Evolutionary conservation across 2,329 filamentous ascomycete species (phyloP).

Genomic region (Cordyceps cicadae): DNA sequence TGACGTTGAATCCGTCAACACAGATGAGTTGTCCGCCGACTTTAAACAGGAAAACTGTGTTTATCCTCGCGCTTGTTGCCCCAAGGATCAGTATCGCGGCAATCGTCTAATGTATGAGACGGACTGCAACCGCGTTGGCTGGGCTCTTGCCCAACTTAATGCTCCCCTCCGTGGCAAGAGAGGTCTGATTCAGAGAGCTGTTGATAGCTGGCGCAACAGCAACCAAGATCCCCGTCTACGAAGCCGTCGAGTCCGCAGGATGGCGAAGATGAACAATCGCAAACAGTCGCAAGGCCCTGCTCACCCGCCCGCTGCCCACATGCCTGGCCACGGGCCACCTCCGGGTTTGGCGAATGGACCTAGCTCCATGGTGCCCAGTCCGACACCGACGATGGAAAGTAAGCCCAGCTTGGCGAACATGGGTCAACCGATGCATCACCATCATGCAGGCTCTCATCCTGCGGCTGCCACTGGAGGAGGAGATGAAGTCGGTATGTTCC

Average conservation of each 20-base stretch:
- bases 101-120: slow-evolving; percentile 96
- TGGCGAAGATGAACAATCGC: slow-evolving; percentile 91
- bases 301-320: slow-evolving; percentile 50
- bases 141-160: slow-evolving; percentile 91
- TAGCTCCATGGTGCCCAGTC: slow-evolving; percentile 52
- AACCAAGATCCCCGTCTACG: slow-evolving; percentile 90
- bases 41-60: slow-evolving; percentile 99
- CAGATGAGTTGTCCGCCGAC: slow-evolving; percentile 72
- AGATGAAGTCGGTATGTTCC: slow-evolving; percentile 97
- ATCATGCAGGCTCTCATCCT: slow-evolving; percentile 30
- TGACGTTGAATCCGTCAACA: slow-evolving; percentile 93
- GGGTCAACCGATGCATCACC: slow-evolving; percentile 63
- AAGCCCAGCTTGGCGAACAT: slow-evolving; percentile 60
- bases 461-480: slow-evolving; percentile 50
- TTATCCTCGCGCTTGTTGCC: slow-evolving; percentile 88
- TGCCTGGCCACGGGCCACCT: slow-evolving; percentile 59
- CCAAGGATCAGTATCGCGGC: slow-evolving; percentile 91
- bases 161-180: slow-evolving; percentile 85
- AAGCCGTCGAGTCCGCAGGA: slow-evolving; percentile 83
- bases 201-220: slow-evolving; percentile 98
- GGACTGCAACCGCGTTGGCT: slow-evolving; percentile 99
- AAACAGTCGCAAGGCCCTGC: slow-evolving; percentile 56
- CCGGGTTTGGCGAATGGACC: slow-evolving; percentile 55
- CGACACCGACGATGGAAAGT: slow-evolving; percentile 44
- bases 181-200: slow-evolving; percentile 89